Base-by-base conservation (phyloP, 192 early-diverging fungal species). In the Backusella macrospora region DNA sequence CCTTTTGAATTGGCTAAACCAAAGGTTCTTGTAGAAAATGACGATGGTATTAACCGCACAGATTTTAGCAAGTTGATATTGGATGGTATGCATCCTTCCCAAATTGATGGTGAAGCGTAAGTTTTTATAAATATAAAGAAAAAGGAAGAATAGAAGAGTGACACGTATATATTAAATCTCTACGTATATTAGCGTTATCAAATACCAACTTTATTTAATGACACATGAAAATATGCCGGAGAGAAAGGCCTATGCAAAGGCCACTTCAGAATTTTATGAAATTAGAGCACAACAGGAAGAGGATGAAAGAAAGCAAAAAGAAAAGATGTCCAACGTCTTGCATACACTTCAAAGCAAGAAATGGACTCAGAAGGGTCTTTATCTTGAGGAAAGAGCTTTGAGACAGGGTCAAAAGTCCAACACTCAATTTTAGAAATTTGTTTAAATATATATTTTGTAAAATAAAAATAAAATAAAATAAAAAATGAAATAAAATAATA, bases 91-190 rank as follows among this genome's bases (percentile, higher is more conserved):
- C 76, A 78, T 40, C 80, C 83, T 46, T 73, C 80, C 39, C 84
- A 87, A 55, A 84, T 96, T 59, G 90, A 86, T 34, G 96, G 94
- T n/a, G 96, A 97, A 86, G 89, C 85, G 96, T 96, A 90, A 82
- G 88, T 82, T 42, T 26, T 34, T 49, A 37, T 52, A 3, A n/a
- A 16, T 7, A 34, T 37, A 14, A 37, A 26, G 3, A 34, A 62
- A 0, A 21, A 18, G 21, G 10, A 0, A 12, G 29, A 38, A 26
- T 8, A 26, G 3, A 21, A 26, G 1, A 10, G 5, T 65, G 12
- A 62, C 44, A 7, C 73, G 59, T 43, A 44, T 67, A 49, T 72
- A 38, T 14, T 34, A 34, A 34, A 34, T 34, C 29, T 34, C 29
- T 34, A 34, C 29, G 29, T 34, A 34, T 34, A 34, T 34, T 81